Evolutionary conservation across 257 asterid genomes (phyloP).

Genomic region (Primulina eburnea): DNA sequence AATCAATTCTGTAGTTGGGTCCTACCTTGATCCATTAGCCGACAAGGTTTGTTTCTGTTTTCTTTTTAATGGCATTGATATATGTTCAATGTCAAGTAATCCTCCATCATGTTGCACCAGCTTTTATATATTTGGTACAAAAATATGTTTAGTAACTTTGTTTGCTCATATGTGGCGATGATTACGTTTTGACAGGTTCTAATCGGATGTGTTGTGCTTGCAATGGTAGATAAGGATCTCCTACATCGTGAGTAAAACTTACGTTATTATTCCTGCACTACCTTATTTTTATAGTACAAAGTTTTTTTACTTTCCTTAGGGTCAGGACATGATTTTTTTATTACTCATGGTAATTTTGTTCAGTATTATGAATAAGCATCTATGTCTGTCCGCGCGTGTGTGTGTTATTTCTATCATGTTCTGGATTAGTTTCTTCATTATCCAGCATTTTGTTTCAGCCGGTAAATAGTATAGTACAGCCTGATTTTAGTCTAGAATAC

Average conservation of each 20-base stretch:
- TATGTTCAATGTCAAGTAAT: conserved; percentile 17
- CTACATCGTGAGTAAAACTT: conserved; percentile 62
- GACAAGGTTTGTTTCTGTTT: conserved; percentile 61
- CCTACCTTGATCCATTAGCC: conserved; percentile 98
- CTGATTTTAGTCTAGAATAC: background rate
- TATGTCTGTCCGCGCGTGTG: background rate
- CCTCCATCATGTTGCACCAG: background rate
- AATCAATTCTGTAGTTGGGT: conserved; percentile 85
- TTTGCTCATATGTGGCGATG: conserved; percentile 6
- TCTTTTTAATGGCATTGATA: background rate
- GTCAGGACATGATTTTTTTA: background rate
- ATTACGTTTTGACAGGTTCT: conserved; percentile 48
- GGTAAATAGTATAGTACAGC: background rate
- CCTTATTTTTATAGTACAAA: background rate
- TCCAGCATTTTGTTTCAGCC: conserved; percentile 1
- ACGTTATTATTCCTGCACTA: conserved; percentile 1
- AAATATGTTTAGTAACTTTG: background rate
- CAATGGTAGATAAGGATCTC: conserved; percentile 88
- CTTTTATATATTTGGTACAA: conserved; percentile 12
- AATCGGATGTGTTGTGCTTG: conserved; percentile 80
- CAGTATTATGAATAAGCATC: background rate
- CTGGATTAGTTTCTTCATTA: conserved; percentile 1
- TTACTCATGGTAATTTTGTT: background rate
- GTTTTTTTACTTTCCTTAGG: background rate
- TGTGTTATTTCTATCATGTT: background rate